Conservation (phyloP, 345 rosid genomes). For the Theobroma cacao region DNA sequence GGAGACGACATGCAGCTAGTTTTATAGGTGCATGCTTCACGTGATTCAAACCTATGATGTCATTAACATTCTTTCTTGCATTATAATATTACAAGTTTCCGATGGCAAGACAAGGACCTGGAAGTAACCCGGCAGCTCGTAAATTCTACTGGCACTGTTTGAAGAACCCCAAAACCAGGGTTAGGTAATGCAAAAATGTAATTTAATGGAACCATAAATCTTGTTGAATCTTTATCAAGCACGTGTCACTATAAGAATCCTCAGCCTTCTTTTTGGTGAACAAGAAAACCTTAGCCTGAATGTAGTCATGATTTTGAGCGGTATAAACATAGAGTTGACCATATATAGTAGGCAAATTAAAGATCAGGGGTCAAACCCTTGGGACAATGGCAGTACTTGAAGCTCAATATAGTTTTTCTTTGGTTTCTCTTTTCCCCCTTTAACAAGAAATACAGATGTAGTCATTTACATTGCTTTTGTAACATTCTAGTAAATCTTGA, state of each 20-base stretch:
- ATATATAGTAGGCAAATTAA: background rate
- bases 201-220: background rate
- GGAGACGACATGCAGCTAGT: constrained; percentile 1
- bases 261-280: background rate
- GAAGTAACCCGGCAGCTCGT: constrained; percentile 4
- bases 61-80: background rate
- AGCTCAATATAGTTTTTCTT: too few relatives aligned
- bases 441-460: too few relatives aligned
- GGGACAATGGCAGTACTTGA: background rate
- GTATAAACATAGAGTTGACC: background rate
- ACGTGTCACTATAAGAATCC: background rate
- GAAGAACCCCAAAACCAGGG: background rate
- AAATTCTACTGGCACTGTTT: background rate
- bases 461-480: too few relatives aligned
- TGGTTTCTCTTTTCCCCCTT: too few relatives aligned
- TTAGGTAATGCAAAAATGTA: constrained; percentile 20
- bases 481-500: too few relatives aligned
- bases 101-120: constrained; percentile 6
- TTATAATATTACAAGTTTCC: constrained; percentile 1
- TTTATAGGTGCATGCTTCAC: constrained; percentile 24
- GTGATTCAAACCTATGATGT: constrained; percentile 22
- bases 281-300: background rate
- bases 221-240: background rate
- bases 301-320: background rate
- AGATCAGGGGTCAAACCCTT: background rate